phyloP scores from a whole-genome alignment of 495 filamentous ascomycete species.

The Parmelia sp. region DNA sequence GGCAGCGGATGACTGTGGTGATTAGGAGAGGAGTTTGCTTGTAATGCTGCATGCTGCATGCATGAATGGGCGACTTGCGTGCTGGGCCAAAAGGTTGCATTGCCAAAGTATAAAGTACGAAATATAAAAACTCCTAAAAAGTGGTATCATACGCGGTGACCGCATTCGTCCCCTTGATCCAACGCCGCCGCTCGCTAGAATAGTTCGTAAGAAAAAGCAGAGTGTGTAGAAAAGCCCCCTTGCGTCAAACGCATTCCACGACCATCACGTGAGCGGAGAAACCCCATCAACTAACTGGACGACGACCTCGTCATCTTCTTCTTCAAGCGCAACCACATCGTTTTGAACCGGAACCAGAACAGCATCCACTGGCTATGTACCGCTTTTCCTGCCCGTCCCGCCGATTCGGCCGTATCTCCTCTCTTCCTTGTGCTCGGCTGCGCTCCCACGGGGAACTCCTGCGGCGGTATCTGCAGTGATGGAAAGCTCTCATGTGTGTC shows the following conservation, averaged over 20 bases:
- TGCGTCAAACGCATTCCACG: conserved; percentile 9
- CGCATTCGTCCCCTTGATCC: neutral
- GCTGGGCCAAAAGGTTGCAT: no score
- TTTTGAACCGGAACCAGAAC: conserved; percentile 27
- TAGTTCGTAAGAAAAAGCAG: no score
- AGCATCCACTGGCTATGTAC: conserved; percentile 24
- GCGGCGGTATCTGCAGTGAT: neutral
- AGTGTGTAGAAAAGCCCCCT: no score
- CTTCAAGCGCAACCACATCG: conserved; percentile 25
- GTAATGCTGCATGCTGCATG: no score
- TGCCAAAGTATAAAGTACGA: no score
- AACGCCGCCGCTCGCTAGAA: conserved; percentile 13
- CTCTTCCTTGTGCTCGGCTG: conserved; percentile 1
- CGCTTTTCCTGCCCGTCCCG: conserved; percentile 25
- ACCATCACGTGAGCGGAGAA: neutral
- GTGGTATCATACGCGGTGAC: conserved; percentile 14
- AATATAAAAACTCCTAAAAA: no score
- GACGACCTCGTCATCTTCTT: conserved; percentile 19
- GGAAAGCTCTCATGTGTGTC: conserved; percentile 4
- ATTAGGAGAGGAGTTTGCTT: no score
- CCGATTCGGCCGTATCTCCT: conserved; percentile 6
- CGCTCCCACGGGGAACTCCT: neutral
- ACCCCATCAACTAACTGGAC: neutral
- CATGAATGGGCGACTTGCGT: no score
- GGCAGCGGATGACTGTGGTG: no score